Evolutionary conservation across 768 basidiomycete genomes (phyloP).

Genomic region (Leccinum aurantiacum): DNA sequence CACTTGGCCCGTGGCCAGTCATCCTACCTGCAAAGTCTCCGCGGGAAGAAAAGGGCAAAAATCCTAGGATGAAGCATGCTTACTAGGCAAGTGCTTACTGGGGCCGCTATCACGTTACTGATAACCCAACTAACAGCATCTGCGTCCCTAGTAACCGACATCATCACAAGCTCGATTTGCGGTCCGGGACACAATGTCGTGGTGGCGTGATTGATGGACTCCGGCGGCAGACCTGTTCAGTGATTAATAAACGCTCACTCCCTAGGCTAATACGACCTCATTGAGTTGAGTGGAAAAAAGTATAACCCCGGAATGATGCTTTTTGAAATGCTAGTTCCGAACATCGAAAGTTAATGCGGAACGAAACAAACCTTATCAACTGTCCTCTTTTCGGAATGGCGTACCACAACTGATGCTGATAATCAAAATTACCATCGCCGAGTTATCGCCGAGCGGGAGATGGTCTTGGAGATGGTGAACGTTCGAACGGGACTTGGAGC

Average conservation of each 20-base stretch:
- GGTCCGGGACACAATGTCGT: background rate
- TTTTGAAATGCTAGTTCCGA: background rate
- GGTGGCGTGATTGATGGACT: background rate
- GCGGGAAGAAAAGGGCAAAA: background rate
- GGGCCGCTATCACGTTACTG: background rate
- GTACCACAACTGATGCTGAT: background rate
- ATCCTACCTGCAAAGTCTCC: background rate
- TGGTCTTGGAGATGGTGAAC: background rate
- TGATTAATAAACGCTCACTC: background rate
- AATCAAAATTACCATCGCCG: background rate
- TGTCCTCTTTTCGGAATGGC: background rate
- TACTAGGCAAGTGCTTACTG: background rate
- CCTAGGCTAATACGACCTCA: background rate
- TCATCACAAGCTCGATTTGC: background rate
- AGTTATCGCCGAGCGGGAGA: background rate
- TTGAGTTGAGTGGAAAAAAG: background rate
- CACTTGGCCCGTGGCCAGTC: too few species aligned
- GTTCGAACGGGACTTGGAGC: background rate
- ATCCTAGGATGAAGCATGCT: background rate
- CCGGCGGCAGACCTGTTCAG: background rate
- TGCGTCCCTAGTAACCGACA: background rate
- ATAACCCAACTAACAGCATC: background rate
- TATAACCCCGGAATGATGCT: background rate
- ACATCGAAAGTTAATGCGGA: background rate
- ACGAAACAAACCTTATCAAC: background rate